These are phyloP conservation scores for Aspergillaceae sp. DNA, from an alignment of 2,329 filamentous ascomycete genomes.

Conservation along the genomic window DNA sequence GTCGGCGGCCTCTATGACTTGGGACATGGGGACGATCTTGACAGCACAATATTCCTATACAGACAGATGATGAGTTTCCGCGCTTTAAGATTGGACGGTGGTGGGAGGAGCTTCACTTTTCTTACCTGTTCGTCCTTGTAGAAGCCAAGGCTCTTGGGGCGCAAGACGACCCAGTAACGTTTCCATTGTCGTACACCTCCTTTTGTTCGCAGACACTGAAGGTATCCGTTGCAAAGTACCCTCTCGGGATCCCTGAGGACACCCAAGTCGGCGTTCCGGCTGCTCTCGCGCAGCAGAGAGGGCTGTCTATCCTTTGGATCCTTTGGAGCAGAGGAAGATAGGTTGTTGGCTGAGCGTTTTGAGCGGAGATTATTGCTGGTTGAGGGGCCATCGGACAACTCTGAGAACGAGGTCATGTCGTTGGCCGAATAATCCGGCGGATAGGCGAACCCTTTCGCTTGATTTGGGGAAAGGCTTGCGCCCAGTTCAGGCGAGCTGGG, in stretches of 20 bases:
- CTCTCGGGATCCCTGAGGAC: slow-evolving; percentile 65
- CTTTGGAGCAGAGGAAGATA: slow-evolving; percentile 20
- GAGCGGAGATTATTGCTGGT: slow-evolving; percentile 21
- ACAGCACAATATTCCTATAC: slow-evolving; percentile 70
- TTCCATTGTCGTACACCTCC: slow-evolving; percentile 85
- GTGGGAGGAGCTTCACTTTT: neutral
- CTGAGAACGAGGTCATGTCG: slow-evolving; percentile 70
- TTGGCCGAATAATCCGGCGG: slow-evolving; percentile 53
- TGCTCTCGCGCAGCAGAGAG: slow-evolving; percentile 45
- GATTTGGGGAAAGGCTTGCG: slow-evolving; percentile 20
- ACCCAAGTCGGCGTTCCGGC: slow-evolving; percentile 51
- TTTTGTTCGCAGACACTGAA: slow-evolving; percentile 75
- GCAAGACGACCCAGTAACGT: slow-evolving; percentile 83
- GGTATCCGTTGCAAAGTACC: slow-evolving; percentile 87
- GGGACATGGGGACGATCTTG: slow-evolving; percentile 68
- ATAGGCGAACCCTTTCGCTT: slow-evolving; percentile 22
- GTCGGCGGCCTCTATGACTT: slow-evolving; percentile 83
- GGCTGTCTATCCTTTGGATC: slow-evolving; percentile 18
- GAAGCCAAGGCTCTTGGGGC: slow-evolving; percentile 72
- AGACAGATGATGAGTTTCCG: neutral
- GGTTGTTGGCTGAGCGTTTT: slow-evolving; percentile 20
- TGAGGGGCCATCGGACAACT: slow-evolving; percentile 61
- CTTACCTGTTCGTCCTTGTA: slow-evolving; percentile 72
- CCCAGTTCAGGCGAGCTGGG: slow-evolving; percentile 29
- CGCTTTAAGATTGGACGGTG: neutral